These are phyloP conservation scores for Alternaria tenuissima DNA, from an alignment of 2,329 filamentous ascomycete species.

Conservation along the genomic window DNA sequence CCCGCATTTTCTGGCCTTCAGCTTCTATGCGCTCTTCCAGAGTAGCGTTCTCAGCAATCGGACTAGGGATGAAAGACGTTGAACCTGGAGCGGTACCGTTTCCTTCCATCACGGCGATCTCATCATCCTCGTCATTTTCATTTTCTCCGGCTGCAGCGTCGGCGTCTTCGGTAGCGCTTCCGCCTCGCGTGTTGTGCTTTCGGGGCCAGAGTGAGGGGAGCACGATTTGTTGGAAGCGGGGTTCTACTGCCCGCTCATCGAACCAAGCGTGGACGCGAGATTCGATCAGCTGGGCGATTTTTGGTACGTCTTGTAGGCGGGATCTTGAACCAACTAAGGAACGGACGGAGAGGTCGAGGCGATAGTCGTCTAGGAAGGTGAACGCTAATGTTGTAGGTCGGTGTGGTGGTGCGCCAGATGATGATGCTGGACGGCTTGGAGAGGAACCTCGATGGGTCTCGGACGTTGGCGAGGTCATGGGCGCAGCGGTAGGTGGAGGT, in stretches of 20 bases:
- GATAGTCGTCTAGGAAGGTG: constrained; percentile 89
- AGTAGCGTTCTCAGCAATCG: constrained; percentile 20
- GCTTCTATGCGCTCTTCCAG: constrained; percentile 46
- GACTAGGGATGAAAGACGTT: constrained; percentile 16
- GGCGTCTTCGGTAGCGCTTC: constrained; percentile 65
- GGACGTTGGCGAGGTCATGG: constrained; percentile 54
- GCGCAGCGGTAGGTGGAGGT: constrained; percentile 34
- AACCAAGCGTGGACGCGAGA: constrained; percentile 84
- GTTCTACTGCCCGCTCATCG: constrained; percentile 85
- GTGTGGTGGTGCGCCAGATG: constrained; percentile 37
- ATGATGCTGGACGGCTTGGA: constrained; percentile 50
- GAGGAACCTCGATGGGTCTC: constrained; percentile 50
- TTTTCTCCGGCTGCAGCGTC: constrained; percentile 48
- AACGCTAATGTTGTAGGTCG: constrained; percentile 88
- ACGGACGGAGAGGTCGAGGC: constrained; percentile 81
- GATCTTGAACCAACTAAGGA: constrained; percentile 82
- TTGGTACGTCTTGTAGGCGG: constrained; percentile 83
- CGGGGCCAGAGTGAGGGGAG: constrained; percentile 83
- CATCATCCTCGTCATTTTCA: constrained; percentile 25
- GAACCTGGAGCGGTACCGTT: constrained; percentile 16
- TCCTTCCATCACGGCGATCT: constrained; percentile 22
- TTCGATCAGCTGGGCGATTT: constrained; percentile 86
- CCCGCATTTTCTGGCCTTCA: constrained; percentile 48
- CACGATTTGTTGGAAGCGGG: constrained; percentile 85
- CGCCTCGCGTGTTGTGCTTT: constrained; percentile 82